A percentile compares a stretch with the other conserved stretches of the same genome.
phyloP scores from a whole-genome alignment of 768 basidiomycete species.

The Suillus ampliporus region DNA sequence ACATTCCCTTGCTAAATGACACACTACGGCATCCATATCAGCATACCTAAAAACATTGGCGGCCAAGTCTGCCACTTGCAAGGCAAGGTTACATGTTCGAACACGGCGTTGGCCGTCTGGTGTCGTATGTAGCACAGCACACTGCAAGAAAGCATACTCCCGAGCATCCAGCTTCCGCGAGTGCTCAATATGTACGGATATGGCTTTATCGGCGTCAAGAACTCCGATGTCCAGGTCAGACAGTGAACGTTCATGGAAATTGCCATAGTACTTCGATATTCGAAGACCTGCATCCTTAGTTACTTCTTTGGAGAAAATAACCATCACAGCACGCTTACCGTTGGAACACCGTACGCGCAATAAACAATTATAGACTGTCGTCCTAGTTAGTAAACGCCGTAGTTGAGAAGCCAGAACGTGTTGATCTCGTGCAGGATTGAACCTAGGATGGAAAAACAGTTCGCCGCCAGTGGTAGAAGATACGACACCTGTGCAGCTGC shows the following conservation, averaged over 20 bases:
- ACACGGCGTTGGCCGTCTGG: slow-evolving; percentile 80
- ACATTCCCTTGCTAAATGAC: slow-evolving; percentile 82
- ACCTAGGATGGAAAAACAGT: slow-evolving; percentile 92
- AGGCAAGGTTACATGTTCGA: slow-evolving; percentile 82
- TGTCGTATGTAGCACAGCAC: slow-evolving; percentile 87
- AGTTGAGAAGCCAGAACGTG: slow-evolving; percentile 76
- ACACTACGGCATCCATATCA: slow-evolving; percentile 85
- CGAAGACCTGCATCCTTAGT: slow-evolving; percentile 56
- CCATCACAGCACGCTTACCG: slow-evolving; percentile 50
- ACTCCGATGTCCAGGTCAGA: slow-evolving; percentile 82
- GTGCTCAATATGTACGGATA: slow-evolving; percentile 79
- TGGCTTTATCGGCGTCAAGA: slow-evolving; percentile 81
- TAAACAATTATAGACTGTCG: slow-evolving; percentile 79
- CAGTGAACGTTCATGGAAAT: slow-evolving; percentile 67
- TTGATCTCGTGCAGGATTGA: slow-evolving; percentile 70
- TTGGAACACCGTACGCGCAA: slow-evolving; percentile 85
- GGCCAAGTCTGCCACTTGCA: slow-evolving; percentile 83
- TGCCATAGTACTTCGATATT: slow-evolving; percentile 70
- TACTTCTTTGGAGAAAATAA: slow-evolving; percentile 1
- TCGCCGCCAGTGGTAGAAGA: slow-evolving; percentile 86
- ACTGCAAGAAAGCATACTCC: slow-evolving; percentile 80
- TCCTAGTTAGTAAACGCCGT: slow-evolving; percentile 66
- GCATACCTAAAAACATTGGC: slow-evolving; percentile 91
- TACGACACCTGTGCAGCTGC: slow-evolving; percentile 55
- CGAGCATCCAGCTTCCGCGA: slow-evolving; percentile 70